phyloP scores from a whole-genome alignment of 108 stramenopile genomes.

The Phaeodactylum tricornutum region DNA sequence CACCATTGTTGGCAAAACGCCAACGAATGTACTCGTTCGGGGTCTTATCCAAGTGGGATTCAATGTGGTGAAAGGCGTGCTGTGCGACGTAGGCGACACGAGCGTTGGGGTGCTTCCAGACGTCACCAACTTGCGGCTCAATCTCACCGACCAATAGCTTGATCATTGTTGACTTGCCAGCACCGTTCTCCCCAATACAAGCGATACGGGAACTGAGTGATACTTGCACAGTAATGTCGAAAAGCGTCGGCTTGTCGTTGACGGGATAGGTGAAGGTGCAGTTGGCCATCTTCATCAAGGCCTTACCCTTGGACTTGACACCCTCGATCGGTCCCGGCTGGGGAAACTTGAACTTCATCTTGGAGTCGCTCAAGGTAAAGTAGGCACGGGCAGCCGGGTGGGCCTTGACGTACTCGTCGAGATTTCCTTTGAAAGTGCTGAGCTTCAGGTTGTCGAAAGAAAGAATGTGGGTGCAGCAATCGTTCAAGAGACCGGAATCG shows the following conservation, averaged over 20 bases:
- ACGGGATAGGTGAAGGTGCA: conserved; percentile 98
- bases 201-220: conserved; percentile 97
- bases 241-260: conserved; percentile 89
- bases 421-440: conserved; percentile 93
- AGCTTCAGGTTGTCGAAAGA: conserved; percentile 98
- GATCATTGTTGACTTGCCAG: conserved; percentile 99
- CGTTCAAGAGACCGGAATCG: conserved; percentile 97
- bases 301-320: conserved; percentile 98
- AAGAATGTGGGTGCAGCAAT: conserved; percentile 98
- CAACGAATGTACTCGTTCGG: conserved; percentile 99
- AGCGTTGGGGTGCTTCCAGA: conserved; percentile 99
- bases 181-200: conserved; percentile 98
- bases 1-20: conserved; percentile 98
- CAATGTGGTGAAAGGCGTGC: conserved; percentile 99
- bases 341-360: conserved; percentile 97
- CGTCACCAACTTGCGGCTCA: conserved; percentile 87
- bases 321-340: conserved; percentile 95
- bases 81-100: conserved; percentile 99
- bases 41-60: conserved; percentile 93
- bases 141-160: conserved; percentile 98
- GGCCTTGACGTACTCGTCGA: conserved; percentile 95
- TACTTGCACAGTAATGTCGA: conserved; percentile 94
- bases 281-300: conserved; percentile 96
- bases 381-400: conserved; percentile 94
- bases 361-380: conserved; percentile 89